Evolutionary conservation across 2,329 filamentous ascomycete species (phyloP).

Genomic region (Ophiostoma tasmaniense): DNA sequence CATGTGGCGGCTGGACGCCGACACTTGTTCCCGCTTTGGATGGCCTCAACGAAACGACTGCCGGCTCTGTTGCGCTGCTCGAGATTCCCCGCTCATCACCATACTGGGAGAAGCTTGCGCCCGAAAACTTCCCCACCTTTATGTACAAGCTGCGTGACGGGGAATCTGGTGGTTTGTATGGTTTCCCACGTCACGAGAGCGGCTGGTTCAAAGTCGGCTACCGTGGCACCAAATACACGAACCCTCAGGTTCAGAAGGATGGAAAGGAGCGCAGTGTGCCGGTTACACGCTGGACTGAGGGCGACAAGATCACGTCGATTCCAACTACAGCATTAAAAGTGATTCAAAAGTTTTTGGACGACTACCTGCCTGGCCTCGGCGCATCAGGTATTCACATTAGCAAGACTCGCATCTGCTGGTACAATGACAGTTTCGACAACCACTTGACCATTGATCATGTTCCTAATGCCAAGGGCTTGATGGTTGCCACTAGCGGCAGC

Average conservation of each 20-base stretch:
- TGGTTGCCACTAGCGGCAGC: constrained; percentile 19
- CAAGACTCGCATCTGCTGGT: constrained; percentile 29
- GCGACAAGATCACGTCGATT: constrained; percentile 19
- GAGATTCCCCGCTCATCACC: constrained; percentile 30
- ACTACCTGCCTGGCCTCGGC: constrained; percentile 36
- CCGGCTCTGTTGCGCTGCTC: constrained; percentile 37
- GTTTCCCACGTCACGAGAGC: constrained; percentile 22
- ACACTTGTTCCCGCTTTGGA: constrained; percentile 33
- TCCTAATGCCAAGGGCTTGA: constrained; percentile 20
- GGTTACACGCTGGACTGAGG: constrained; percentile 30
- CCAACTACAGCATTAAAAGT: constrained; percentile 12
- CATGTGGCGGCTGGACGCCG: constrained; percentile 38
- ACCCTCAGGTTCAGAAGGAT: constrained; percentile 30
- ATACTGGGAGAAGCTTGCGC: constrained; percentile 34
- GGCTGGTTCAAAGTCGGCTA: constrained; percentile 27
- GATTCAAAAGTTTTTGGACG: constrained; percentile 28
- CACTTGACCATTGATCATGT: constrained; percentile 30
- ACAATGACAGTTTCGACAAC: constrained; percentile 30
- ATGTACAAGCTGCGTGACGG: constrained; percentile 20
- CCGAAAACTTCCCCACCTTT: constrained; percentile 32
- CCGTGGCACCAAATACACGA: constrained; percentile 31
- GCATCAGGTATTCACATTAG: constrained; percentile 30
- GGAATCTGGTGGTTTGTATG: constrained; percentile 23
- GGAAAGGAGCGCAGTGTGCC: constrained; percentile 33
- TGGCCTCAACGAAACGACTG: constrained; percentile 39